Conservation (phyloP, 805 yeast species). For the Saccharomycopsis olivae region DNA sequence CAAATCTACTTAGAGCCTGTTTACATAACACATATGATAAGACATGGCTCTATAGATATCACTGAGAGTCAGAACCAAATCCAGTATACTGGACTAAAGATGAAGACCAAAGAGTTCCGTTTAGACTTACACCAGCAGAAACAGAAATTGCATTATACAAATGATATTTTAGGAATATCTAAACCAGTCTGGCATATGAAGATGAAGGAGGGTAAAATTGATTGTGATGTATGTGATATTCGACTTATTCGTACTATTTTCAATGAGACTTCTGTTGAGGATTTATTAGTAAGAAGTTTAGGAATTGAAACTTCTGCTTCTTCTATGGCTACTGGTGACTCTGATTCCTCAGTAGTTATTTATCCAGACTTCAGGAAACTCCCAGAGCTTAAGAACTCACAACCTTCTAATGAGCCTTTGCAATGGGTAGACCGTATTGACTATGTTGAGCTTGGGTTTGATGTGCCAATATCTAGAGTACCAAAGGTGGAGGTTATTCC, state of each 20-base stretch:
- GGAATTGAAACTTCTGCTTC: conserved; percentile 21
- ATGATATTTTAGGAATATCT: conserved; percentile 35
- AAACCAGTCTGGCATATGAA: conserved; percentile 42
- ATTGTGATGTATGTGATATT: conserved; percentile 57
- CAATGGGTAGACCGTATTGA: conserved; percentile 72
- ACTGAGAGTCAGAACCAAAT: conserved; percentile 27
- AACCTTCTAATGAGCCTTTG: neutral
- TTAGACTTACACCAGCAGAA: conserved; percentile 54
- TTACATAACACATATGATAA: conserved; percentile 59
- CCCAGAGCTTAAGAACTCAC: neutral
- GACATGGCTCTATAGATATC: conserved; percentile 35
- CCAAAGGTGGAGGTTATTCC: conserved; percentile 39
- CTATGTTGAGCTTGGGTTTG: conserved; percentile 55
- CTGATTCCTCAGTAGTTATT: neutral
- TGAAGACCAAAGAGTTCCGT: conserved; percentile 37
- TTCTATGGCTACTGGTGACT: conserved; percentile 4
- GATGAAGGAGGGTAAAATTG: conserved; percentile 60
- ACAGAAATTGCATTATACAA: conserved; percentile 30
- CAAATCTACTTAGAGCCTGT: conserved; percentile 57
- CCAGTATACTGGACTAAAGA: conserved; percentile 55
- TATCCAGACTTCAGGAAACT: conserved; percentile 6
- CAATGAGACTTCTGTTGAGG: conserved; percentile 41
- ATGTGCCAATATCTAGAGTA: conserved; percentile 29
- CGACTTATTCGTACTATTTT: conserved; percentile 56
- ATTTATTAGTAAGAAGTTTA: conserved; percentile 27